Base-by-base conservation (phyloP, 306 rosid genomes). In the Cucumis sativus region DNA sequence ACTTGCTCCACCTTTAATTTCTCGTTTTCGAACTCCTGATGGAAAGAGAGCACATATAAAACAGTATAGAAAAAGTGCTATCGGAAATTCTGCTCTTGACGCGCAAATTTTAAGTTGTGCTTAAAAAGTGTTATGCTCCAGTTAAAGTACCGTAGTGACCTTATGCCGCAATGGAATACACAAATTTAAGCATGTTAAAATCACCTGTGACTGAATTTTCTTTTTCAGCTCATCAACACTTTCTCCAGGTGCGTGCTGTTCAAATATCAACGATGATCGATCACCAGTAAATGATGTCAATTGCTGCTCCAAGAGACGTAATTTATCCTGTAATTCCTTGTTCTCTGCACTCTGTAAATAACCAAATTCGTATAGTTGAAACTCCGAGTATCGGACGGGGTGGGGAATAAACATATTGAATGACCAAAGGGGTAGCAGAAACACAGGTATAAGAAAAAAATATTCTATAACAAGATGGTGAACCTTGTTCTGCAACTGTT, bases 131-230 rank as follows among this genome's bases (percentile, higher is more conserved):
- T 6, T 16, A 52, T 52, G 57, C 57, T 16, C 9, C 9, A 52
- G 20, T 52, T 52, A 4, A 51, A 51, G n/a, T 13, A 4, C 56
- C n/a, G n/a, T 51, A 8, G 56, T 51, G 6, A 51, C n/a, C n/a
- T 15, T 15, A 51, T 33, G 56, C 56, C 56, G 18, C 7, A 51
- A 14, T 51, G 4, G 57, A 7, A 52, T 52, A 52, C 57, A 52
- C 20, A 52, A 52, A 16, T 52, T 16, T 6, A 15, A 52, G 57
- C 57, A 52, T 6, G 57, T 52, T 52, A 52, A 52, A 80, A 59
- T 75, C 82, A 91, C 99, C 99, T 91, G 97, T 37, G 88, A 91
- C 87, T 91, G 97, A 80, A 92, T 84, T 89, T 96, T 92, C 91
- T 79, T 92, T 84, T 86, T 89, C 82, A 96, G 68, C 74, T 86